These are phyloP conservation scores for Trypanosoma scelopori DNA, from an alignment of 208 protist genomes.

Conservation along the genomic window DNA sequence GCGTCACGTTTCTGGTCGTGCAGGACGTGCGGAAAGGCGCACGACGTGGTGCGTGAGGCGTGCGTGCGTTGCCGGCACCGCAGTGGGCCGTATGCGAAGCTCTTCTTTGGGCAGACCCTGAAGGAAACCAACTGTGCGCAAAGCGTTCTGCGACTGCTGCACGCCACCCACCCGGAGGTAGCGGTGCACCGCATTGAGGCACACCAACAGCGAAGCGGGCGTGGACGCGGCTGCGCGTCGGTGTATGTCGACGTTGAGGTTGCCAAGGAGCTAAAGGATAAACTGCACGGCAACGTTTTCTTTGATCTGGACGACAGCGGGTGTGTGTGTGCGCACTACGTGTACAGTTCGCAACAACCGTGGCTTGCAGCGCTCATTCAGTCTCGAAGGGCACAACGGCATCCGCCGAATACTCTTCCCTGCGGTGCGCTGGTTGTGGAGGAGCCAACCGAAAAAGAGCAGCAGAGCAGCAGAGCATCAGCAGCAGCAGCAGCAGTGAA, in stretches of 20 bases:
- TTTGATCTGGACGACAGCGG: constrained; percentile 47
- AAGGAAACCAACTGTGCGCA: constrained; percentile 48
- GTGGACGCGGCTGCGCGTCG: constrained; percentile 55
- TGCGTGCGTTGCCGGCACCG: constrained; percentile 54
- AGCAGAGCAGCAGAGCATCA: neutral
- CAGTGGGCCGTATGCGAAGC: constrained; percentile 37
- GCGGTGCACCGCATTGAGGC: constrained; percentile 53
- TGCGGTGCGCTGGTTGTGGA: constrained; percentile 33
- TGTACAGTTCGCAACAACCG: constrained; percentile 51
- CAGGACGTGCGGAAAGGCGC: constrained; percentile 40
- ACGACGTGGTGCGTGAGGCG: constrained; percentile 56
- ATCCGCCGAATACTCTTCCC: constrained; percentile 14
- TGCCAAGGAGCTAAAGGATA: constrained; percentile 32
- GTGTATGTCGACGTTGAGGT: constrained; percentile 56
- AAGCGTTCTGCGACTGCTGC: constrained; percentile 50
- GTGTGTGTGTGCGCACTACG: constrained; percentile 52
- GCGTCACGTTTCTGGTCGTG: constrained; percentile 59
- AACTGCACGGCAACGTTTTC: constrained; percentile 66
- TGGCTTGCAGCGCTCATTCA: constrained; percentile 47
- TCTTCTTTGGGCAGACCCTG: constrained; percentile 59
- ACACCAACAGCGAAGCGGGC: constrained; percentile 29
- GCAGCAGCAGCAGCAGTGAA: too few relatives aligned
- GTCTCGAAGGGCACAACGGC: neutral
- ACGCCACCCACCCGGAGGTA: constrained; percentile 53
- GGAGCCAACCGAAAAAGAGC: neutral